A percentile compares a stretch with the other conserved stretches of the same genome.
Conservation (phyloP, 257 asterid species). For the Petunia axillaris region DNA sequence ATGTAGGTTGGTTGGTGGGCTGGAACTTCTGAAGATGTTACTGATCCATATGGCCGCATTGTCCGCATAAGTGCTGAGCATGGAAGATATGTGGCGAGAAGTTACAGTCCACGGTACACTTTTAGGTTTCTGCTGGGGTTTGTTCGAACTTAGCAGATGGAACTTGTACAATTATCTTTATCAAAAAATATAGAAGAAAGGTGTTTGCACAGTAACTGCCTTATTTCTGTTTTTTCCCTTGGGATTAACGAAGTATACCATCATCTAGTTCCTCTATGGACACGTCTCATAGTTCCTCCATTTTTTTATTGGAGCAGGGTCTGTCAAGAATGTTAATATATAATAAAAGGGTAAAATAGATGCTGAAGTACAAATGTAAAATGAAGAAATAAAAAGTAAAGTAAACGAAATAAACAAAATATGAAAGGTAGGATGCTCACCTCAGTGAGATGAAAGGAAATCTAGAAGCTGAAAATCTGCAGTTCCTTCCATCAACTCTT, state of each 20-base stretch:
- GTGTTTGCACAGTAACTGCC: neutral
- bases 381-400: neutral
- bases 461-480: constrained; percentile 1
- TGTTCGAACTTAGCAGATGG: constrained; percentile 20
- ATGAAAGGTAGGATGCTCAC: neutral
- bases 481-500: neutral
- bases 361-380: neutral
- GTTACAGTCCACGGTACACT: constrained; percentile 89
- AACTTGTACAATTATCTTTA: neutral
- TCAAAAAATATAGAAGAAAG: neutral
- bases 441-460: neutral
- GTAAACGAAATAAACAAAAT: neutral
- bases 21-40: constrained; percentile 74
- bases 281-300: neutral
- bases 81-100: constrained; percentile 90
- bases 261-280: neutral
- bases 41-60: constrained; percentile 88
- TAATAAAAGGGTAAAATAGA: neutral
- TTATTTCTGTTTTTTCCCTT: neutral
- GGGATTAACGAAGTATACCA: neutral
- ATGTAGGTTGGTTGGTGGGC: constrained; percentile 99
- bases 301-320: neutral
- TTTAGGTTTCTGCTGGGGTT: constrained; percentile 25
- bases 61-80: constrained; percentile 85
- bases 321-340: neutral